phyloP scores from a whole-genome alignment of 73 alveolate species.

The Stentor roeselii region DNA sequence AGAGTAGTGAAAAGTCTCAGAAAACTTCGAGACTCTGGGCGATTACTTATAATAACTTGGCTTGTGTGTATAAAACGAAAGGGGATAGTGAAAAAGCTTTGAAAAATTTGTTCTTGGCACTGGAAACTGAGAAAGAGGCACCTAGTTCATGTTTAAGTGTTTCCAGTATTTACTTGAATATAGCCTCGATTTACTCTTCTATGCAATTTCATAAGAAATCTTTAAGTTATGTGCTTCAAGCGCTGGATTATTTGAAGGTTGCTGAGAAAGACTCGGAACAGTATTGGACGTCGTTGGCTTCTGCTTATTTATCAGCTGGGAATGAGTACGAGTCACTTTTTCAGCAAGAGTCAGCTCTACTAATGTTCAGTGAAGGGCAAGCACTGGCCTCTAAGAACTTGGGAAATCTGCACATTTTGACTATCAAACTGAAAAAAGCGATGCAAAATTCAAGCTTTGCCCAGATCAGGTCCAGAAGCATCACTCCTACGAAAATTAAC shows the following conservation, averaged over 20 bases:
- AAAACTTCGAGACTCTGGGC: neutral
- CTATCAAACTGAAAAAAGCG: neutral
- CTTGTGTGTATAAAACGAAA: neutral
- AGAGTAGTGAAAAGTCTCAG: neutral
- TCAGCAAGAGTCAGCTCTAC: neutral
- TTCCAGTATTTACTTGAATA: constrained; percentile 81
- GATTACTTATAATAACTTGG: neutral
- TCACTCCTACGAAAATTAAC: no score
- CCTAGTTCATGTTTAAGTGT: neutral
- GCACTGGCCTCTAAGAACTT: neutral
- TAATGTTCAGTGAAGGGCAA: neutral
- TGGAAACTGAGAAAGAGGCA: neutral
- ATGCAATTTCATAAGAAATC: constrained; percentile 73
- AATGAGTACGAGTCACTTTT: neutral
- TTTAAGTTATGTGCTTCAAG: constrained; percentile 60
- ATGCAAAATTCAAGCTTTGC: neutral
- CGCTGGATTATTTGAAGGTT: neutral
- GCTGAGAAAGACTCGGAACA: neutral
- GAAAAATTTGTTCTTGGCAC: neutral
- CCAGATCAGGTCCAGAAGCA: neutral
- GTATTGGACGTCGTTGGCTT: neutral
- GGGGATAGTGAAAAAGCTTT: neutral
- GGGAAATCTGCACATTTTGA: neutral
- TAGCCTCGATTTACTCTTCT: constrained; percentile 71
- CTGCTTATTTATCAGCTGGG: neutral